phyloP scores from a whole-genome alignment of 371 early-diverging fungal genomes.

The Batrachochytrium dendrobatidis region DNA sequence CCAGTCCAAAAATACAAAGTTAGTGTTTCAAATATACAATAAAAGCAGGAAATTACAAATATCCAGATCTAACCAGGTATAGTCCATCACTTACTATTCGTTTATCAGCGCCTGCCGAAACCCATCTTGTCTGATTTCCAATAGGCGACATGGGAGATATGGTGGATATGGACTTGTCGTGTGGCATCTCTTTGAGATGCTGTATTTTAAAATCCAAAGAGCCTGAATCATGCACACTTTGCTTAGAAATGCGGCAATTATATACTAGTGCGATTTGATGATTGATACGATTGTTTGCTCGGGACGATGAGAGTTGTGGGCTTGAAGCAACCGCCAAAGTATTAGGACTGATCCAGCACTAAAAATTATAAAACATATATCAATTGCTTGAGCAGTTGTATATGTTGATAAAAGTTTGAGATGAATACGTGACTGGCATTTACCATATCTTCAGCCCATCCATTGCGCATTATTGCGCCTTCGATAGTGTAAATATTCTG shows the following conservation, averaged over 20 bases:
- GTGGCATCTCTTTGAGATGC: conserved; percentile 14
- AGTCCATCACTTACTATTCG: conserved; percentile 1
- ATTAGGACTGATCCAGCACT: background rate
- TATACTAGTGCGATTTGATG: background rate
- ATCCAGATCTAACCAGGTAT: background rate
- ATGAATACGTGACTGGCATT: too few species aligned
- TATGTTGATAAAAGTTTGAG: too few species aligned
- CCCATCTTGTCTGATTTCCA: conserved; percentile 13
- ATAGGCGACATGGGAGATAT: conserved; percentile 5
- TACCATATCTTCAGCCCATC: conserved; percentile 15
- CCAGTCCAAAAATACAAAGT: too few species aligned
- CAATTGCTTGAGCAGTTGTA: too few species aligned
- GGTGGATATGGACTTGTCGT: conserved; percentile 3
- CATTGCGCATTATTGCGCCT: conserved; percentile 9
- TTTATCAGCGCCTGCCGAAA: conserved; percentile 11
- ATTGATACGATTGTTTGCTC: background rate
- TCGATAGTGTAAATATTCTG: background rate
- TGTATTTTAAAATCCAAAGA: background rate
- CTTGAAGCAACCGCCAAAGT: background rate
- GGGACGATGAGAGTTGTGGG: too few species aligned
- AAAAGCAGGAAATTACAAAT: too few species aligned
- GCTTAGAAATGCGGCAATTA: background rate
- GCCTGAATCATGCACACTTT: background rate
- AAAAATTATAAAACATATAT: background rate
- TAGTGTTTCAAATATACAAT: too few species aligned